phyloP scores from a whole-genome alignment of 352 stramenopile genomes.

The Blastocystis sp. region DNA sequence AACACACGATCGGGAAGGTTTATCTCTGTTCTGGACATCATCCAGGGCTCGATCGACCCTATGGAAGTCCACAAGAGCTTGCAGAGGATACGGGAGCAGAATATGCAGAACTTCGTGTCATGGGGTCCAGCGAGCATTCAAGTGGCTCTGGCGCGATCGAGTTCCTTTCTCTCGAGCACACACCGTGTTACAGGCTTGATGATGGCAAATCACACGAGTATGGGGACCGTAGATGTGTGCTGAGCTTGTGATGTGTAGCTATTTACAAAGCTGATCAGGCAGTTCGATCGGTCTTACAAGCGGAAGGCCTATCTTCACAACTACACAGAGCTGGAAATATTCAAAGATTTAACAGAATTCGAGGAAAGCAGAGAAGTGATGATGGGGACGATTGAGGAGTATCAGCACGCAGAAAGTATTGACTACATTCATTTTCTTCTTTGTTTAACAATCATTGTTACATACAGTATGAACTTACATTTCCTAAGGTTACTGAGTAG shows the following conservation, averaged over 20 bases:
- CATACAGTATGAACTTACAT: neutral
- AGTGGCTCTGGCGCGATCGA: constrained; percentile 69
- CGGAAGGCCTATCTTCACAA: constrained; percentile 4
- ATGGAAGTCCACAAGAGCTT: constrained; percentile 96
- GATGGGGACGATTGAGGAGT: neutral
- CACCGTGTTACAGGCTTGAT: constrained; percentile 85
- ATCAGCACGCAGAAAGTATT: neutral
- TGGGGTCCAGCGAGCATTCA: constrained; percentile 97
- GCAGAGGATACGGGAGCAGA: constrained; percentile 92
- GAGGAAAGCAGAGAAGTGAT: neutral
- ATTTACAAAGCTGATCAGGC: neutral
- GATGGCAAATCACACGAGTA: constrained; percentile 95
- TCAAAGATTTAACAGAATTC: constrained; percentile 10
- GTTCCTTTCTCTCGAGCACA: neutral
- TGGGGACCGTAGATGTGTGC: neutral
- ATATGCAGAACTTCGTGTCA: constrained; percentile 92
- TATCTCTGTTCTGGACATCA: constrained; percentile 99
- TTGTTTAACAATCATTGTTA: neutral
- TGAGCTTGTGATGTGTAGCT: neutral
- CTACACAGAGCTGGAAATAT: constrained; percentile 30
- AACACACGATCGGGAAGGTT: constrained; percentile 91
- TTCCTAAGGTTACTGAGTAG: neutral
- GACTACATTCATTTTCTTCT: neutral
- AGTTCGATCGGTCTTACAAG: constrained; percentile 5
- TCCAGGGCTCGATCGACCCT: constrained; percentile 95